These are phyloP conservation scores for Kalanchoe fedtschenkoi DNA, from an alignment of 164 flowering plant species.

Conservation along the genomic window DNA sequence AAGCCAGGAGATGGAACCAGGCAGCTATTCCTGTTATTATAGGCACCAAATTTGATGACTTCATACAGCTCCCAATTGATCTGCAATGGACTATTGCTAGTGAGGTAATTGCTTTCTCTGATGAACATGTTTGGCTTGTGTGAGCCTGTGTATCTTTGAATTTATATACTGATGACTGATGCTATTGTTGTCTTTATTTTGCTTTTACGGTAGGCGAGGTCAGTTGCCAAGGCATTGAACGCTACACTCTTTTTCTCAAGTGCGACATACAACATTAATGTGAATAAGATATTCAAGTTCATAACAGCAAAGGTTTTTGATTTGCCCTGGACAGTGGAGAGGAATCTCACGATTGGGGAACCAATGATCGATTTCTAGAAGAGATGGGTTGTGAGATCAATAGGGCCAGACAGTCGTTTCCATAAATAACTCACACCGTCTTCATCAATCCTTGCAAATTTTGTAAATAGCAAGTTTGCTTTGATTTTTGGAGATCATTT, in stretches of 20 bases:
- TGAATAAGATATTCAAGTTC: constrained; percentile 42
- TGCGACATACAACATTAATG: constrained; percentile 39
- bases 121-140: background rate
- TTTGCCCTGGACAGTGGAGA: constrained; percentile 37
- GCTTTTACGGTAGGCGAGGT: constrained; percentile 22
- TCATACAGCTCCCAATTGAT: constrained; percentile 40
- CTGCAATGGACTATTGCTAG: constrained; percentile 42
- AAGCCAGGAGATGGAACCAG: constrained; percentile 35
- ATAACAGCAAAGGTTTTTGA: constrained; percentile 36
- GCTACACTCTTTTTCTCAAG: constrained; percentile 40
- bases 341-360: constrained; percentile 34
- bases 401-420: background rate
- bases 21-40: constrained; percentile 32
- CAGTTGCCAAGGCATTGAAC: constrained; percentile 33
- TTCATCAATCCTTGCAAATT: background rate
- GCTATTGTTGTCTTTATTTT: background rate
- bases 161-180: background rate
- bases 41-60: constrained; percentile 45
- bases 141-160: background rate
- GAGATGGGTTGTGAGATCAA: background rate
- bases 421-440: background rate
- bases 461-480: background rate
- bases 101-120: constrained; percentile 24
- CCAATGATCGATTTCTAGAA: constrained; percentile 38
- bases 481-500: constrained; percentile 3